Evolutionary conservation across 768 basidiomycete genomes (phyloP), one percentile per base, ranked within the genome.

Genomic region (Lactarius sanguifluus): DNA sequence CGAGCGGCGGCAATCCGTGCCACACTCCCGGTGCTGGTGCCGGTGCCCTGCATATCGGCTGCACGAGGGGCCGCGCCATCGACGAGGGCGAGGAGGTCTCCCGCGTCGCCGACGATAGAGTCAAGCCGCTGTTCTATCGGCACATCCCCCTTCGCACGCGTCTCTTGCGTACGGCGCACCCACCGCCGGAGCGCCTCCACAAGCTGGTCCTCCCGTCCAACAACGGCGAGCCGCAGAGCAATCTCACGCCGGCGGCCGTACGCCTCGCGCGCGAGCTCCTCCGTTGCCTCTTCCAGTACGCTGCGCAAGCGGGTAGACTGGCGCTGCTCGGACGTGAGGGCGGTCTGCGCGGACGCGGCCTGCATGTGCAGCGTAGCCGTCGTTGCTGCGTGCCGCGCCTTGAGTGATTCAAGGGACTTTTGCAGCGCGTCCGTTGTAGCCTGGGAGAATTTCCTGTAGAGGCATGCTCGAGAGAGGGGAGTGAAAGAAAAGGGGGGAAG

Each of bases 381-480:
- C 0, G 88, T 89, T 1, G 89, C 83, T 2, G 81, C 76, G 71
- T 92, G 87, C 3, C 92, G 83, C 0, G 81, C 73, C 62, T 85
- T 86, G 57, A 91, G 80, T 2, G 83, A 76, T 6, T 78, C 77
- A 52, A 93, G 79, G 15, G 90, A 83, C 4, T 77, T 71, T 69
- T 91, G 89, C 0, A 94, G 83, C 1, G 81, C 73, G 62, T 90
- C 82, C 5, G 88, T 89, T 8, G 89, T 85, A 2, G 83, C 79
- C 72, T 94, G 92, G 2, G 91, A 92, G 76, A 93, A 94, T 75
- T 86, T 89, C 92, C 92, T 92, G 67, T 30, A 3, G 2, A 50
- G 5, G 5, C 10, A 13, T 23, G 12, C 23, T 50, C n/a, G 15
- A 18, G 32, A 30, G 10, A 65, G 43, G 58, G 69, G n/a, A 62